phyloP scores from a whole-genome alignment of 257 asterid genomes.

The Solanum chiquidenum region DNA sequence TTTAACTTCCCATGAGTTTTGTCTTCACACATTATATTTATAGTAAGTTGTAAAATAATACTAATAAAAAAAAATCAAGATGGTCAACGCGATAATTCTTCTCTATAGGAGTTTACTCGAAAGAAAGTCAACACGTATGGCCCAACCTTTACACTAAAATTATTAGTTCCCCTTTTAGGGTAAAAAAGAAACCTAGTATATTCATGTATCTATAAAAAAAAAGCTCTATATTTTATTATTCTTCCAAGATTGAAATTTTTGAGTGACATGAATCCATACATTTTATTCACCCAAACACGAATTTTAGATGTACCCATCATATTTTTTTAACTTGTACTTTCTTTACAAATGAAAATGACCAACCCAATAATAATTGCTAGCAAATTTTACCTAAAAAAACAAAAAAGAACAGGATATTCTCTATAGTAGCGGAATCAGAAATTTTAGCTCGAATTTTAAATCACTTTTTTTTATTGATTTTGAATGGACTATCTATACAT shows the following conservation, averaged over 20 bases:
- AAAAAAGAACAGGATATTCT: neutral
- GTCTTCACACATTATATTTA: neutral
- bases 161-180: neutral
- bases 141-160: neutral
- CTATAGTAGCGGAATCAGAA: fast-evolving
- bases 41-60: neutral
- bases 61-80: neutral
- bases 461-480: neutral
- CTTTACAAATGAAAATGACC: neutral
- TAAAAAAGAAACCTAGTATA: neutral
- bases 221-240: neutral
- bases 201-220: neutral
- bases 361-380: neutral
- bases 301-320: neutral
- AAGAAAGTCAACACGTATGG: neutral
- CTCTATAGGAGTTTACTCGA: neutral
- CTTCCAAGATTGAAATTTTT: neutral
- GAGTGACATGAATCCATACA: neutral
- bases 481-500: neutral
- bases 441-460: neutral
- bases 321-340: neutral
- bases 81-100: neutral
- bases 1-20: neutral
- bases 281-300: neutral
- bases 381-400: neutral